A percentile compares a stretch with the other conserved stretches of the same genome.
Evolutionary conservation across 257 asterid species (phyloP).

Genomic region (Rauvolfia tetraphylla): DNA sequence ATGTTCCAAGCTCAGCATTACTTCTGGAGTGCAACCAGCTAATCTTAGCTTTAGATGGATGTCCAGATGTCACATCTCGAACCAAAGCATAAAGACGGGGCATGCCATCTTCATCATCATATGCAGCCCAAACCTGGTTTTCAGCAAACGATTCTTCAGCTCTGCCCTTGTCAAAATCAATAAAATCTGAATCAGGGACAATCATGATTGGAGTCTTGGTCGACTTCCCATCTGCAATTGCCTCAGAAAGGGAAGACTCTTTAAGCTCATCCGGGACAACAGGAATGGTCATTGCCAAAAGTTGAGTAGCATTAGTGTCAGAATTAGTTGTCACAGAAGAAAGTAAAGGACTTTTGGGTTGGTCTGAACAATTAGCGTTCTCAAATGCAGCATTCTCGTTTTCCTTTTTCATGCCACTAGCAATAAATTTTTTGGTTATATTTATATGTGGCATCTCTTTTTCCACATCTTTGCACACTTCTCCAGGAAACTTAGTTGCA

Average conservation of each 20-base stretch:
- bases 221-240: slow-evolving; percentile 21
- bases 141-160: slow-evolving; percentile 39
- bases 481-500: slow-evolving; percentile 21
- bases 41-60: slow-evolving; percentile 45
- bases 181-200: slow-evolving; percentile 69
- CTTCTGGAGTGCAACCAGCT: slow-evolving; percentile 59
- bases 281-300: slow-evolving; percentile 37
- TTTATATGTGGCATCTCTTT: slow-evolving; percentile 16
- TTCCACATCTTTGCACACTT: slow-evolving; percentile 16
- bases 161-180: slow-evolving; percentile 55
- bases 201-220: slow-evolving; percentile 35
- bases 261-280: slow-evolving; percentile 31
- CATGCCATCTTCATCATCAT: slow-evolving; percentile 77
- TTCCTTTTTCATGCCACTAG: slow-evolving; percentile 15
- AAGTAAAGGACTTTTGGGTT: slow-evolving; percentile 21
- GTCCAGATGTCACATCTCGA: slow-evolving; percentile 38
- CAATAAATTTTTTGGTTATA: slow-evolving; percentile 15
- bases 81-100: slow-evolving; percentile 62
- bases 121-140: slow-evolving; percentile 72
- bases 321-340: slow-evolving; percentile 17
- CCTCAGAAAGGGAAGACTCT: slow-evolving; percentile 22
- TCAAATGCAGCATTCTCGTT: slow-evolving; percentile 7
- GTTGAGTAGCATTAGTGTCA: slow-evolving; percentile 23
- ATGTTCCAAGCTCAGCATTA: slow-evolving; percentile 37
- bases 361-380: slow-evolving; percentile 12